Evolutionary conservation across 2,329 filamentous ascomycete genomes (phyloP).

Genomic region (Diaporthe sp.): DNA sequence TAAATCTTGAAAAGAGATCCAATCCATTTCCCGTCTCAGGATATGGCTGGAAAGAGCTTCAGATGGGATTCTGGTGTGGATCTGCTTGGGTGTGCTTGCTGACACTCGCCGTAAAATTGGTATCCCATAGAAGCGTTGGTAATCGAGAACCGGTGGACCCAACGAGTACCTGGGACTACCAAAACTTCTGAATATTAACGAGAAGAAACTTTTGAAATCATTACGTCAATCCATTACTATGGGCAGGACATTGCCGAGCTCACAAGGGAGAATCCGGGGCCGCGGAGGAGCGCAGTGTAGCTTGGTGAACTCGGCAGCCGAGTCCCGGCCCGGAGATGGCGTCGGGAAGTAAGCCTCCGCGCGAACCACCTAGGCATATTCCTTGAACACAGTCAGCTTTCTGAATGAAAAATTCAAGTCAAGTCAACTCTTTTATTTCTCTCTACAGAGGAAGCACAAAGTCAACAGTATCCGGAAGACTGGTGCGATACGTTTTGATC

Average conservation of each 20-base stretch:
- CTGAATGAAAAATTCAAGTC: not conserved
- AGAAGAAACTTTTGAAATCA: not conserved
- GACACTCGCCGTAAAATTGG: not conserved
- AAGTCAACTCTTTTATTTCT: no score
- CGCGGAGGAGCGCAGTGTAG: not conserved
- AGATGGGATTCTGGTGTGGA: not conserved
- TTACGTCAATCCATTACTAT: not conserved
- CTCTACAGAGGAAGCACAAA: no score
- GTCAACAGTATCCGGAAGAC: not conserved
- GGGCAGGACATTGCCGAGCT: not conserved
- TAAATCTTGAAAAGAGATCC: no score
- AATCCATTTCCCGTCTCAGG: not conserved
- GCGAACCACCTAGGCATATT: not conserved
- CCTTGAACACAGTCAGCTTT: not conserved
- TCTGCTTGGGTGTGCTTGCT: not conserved
- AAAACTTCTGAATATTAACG: not conserved
- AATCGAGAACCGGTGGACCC: not conserved
- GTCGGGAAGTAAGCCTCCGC: not conserved
- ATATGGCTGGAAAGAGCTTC: not conserved
- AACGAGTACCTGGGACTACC: not conserved
- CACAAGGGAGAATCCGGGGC: not conserved
- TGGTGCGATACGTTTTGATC: not conserved
- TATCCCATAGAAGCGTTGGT: not conserved
- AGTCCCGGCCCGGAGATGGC: not conserved
- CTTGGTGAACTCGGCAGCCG: conserved; percentile 12